Evolutionary conservation across 1,284 basidiomycete species (phyloP), one percentile per base, ranked within the genome.

Genomic region (Cronartium quercuum): DNA sequence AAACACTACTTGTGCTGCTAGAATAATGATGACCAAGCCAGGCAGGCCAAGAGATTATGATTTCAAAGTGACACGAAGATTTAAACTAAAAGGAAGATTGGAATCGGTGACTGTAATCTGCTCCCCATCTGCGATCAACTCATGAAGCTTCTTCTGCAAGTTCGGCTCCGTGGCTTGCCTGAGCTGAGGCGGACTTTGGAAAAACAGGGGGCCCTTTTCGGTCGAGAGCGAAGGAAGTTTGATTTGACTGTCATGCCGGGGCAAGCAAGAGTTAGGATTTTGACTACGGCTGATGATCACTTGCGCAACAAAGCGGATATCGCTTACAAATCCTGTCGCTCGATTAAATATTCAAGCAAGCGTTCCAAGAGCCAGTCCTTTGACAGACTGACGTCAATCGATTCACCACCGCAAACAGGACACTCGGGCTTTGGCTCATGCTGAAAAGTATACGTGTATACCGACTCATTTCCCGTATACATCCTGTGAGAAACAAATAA

Each of bases 361-460:
- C 87, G 84, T 78, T 94, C 91, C 29, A 98, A 87, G 1, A 90
- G 92, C 85, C 87, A 86, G 9, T 91, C 89, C 38, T 84, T 84
- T 68, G 84, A 86, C 76, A 94, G 85, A 2, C 86, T 83, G 55
- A 92, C 84, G 65, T 90, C 87, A 41, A 92, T 83, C 0, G 90
- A 85, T 81, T 96, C 91, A 41, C 94, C 94, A 3, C 96, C 96
- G 81, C 96, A 99, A 3, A 98, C 96, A 1, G 95, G 95, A 82
- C 96, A 99, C 79, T 98, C 93, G 0, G 87, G 86, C 57, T 93
- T 89, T 81, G 89, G 89, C 83, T 97, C 92, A 81, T 96, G 91
- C 83, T 97, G 89, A 80, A 98, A 99, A 0, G 96, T 98, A 83
- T 92, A 96, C 0, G 95, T 96, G 83, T 98, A 99, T 6, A 98